These are phyloP conservation scores for Suillus spraguei DNA, from an alignment of 768 basidiomycete genomes.

Conservation along the genomic window DNA sequence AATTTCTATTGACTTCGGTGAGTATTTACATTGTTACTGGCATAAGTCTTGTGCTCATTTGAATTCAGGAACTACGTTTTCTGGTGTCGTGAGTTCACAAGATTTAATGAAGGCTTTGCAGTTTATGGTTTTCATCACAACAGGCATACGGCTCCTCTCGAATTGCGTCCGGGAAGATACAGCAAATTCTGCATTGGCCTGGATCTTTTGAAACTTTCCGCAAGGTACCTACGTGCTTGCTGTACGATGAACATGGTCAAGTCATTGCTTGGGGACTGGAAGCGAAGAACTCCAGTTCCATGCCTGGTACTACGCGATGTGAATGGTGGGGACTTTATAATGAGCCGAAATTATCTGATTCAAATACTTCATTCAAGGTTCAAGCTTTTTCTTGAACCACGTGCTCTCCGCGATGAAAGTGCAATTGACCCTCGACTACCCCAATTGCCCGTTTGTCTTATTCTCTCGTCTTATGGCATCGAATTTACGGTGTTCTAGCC, in stretches of 20 bases:
- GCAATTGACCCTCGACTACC: slow-evolving; percentile 79
- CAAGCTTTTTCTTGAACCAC: slow-evolving; percentile 86
- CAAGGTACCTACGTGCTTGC: slow-evolving; percentile 83
- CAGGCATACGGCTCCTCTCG: slow-evolving; percentile 88
- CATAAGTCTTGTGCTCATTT: slow-evolving; percentile 1
- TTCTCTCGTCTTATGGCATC: slow-evolving; percentile 1
- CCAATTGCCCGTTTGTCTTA: slow-evolving; percentile 58
- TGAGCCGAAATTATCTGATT: not conserved
- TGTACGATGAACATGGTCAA: slow-evolving; percentile 74
- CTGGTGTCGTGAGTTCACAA: slow-evolving; percentile 72
- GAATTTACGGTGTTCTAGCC: slow-evolving; percentile 43
- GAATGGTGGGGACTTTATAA: slow-evolving; percentile 44
- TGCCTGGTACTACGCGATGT: slow-evolving; percentile 61
- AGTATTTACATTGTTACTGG: slow-evolving; percentile 20
- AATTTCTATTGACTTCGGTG: slow-evolving; percentile 83
- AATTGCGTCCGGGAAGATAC: slow-evolving; percentile 75
- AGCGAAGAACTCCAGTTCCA: slow-evolving; percentile 77
- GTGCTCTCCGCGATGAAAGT: slow-evolving; percentile 71
- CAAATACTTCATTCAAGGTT: slow-evolving; percentile 50
- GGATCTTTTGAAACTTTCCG: slow-evolving; percentile 85
- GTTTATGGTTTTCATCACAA: slow-evolving; percentile 14
- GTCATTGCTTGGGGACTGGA: slow-evolving; percentile 87
- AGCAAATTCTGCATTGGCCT: slow-evolving; percentile 87
- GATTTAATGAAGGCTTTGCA: not conserved
- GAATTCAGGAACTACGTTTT: slow-evolving; percentile 77